phyloP scores from a whole-genome alignment of 495 filamentous ascomycete species.

The Lasiosphaeria ovina region DNA sequence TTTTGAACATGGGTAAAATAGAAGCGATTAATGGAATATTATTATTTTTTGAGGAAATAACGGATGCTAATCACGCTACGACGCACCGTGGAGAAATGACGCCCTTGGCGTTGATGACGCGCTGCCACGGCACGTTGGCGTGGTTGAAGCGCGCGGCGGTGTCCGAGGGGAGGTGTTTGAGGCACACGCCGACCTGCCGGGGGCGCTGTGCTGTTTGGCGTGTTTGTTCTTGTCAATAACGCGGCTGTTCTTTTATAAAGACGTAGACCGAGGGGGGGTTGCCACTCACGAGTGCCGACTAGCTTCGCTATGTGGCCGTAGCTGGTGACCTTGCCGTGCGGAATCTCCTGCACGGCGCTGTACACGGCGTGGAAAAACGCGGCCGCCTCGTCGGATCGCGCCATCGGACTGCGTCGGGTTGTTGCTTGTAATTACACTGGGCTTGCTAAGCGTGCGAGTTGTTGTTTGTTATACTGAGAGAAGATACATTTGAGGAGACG shows the following conservation, averaged over 20 bases:
- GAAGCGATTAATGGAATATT: slow-evolving; percentile 8
- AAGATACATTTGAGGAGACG: too few relatives aligned
- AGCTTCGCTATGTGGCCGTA: slow-evolving; percentile 86
- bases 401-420: slow-evolving; percentile 45
- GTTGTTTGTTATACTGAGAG: too few relatives aligned
- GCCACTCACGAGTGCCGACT: slow-evolving; percentile 72
- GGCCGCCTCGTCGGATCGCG: slow-evolving; percentile 78
- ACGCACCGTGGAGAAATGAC: slow-evolving; percentile 75
- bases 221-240: not conserved
- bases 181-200: slow-evolving; percentile 81
- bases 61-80: too few relatives aligned
- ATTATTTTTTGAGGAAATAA: too few relatives aligned
- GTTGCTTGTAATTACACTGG: not conserved
- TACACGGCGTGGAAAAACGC: slow-evolving; percentile 85
- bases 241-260: not conserved
- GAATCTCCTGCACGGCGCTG: slow-evolving; percentile 78
- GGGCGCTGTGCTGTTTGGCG: slow-evolving; percentile 57
- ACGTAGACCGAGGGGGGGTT: not conserved
- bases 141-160: slow-evolving; percentile 56
- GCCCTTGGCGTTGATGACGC: slow-evolving; percentile 84
- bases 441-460: not conserved
- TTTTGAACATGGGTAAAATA: slow-evolving; percentile 8
- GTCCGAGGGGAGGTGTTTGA: slow-evolving; percentile 73
- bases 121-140: slow-evolving; percentile 88
- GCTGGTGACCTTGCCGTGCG: slow-evolving; percentile 75